phyloP scores from a whole-genome alignment of 805 yeast species.

The Kodamaea laetipori region DNA sequence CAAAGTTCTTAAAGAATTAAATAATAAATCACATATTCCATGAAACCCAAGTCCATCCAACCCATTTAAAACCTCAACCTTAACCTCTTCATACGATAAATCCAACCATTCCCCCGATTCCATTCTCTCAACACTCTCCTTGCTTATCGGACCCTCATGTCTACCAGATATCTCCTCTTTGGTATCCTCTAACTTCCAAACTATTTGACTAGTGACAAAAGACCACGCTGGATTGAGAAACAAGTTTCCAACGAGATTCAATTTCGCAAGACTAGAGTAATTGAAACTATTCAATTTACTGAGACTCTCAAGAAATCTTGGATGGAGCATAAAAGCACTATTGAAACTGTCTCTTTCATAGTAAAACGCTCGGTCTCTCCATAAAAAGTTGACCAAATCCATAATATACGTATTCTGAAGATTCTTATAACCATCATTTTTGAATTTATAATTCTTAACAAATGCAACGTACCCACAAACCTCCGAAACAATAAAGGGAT shows the following conservation, averaged over 20 bases:
- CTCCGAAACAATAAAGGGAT: constrained; percentile 49
- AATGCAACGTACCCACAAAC: constrained; percentile 48
- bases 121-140: constrained; percentile 39
- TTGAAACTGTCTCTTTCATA: constrained; percentile 31
- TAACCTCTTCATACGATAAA: constrained; percentile 46
- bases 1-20: constrained; percentile 55
- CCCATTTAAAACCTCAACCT: constrained; percentile 44
- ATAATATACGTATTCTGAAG: constrained; percentile 53
- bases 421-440: constrained; percentile 24
- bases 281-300: constrained; percentile 33
- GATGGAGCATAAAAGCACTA: constrained; percentile 42
- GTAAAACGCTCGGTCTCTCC: constrained; percentile 58
- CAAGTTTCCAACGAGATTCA: constrained; percentile 40
- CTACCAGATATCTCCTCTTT: constrained; percentile 33
- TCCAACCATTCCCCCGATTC: constrained; percentile 40
- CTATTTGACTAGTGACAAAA: constrained; percentile 42
- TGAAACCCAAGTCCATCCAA: constrained; percentile 47
- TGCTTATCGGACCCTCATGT: constrained; percentile 57
- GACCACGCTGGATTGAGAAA: constrained; percentile 57
- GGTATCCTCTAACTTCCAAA: constrained; percentile 51
- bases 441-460: constrained; percentile 38
- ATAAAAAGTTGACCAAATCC: constrained; percentile 56
- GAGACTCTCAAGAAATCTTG: constrained; percentile 32
- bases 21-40: constrained; percentile 53
- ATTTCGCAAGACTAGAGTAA: constrained; percentile 30